A percentile compares a stretch with the other conserved stretches of the same genome.
Conservation (phyloP, 257 asterid genomes). For the Fraxinus excelsior region DNA sequence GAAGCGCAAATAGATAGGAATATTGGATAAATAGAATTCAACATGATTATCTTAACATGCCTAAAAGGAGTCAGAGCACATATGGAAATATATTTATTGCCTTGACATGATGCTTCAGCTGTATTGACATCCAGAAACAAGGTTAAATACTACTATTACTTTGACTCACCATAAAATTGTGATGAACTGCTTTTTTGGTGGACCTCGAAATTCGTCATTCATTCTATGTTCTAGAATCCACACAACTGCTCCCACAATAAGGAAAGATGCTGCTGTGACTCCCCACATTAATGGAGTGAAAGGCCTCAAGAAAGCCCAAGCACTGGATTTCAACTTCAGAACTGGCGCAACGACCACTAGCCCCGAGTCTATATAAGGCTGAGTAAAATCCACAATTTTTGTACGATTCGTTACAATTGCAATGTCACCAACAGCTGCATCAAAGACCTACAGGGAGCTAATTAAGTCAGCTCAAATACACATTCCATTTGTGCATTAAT, state of each 20-base stretch:
- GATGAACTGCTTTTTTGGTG: conserved; percentile 66
- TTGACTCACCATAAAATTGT: conserved; percentile 71
- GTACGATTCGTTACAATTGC: conserved; percentile 74
- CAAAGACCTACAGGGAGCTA: conserved; percentile 53
- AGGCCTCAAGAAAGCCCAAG: conserved; percentile 83
- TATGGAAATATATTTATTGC: neutral
- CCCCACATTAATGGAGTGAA: conserved; percentile 71
- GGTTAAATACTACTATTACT: neutral
- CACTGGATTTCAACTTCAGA: conserved; percentile 49
- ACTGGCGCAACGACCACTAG: conserved; percentile 68
- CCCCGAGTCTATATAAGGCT: conserved; percentile 83
- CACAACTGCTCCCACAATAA: conserved; percentile 61
- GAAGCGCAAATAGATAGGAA: neutral
- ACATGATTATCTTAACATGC: neutral
- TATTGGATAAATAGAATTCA: neutral
- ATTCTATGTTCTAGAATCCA: conserved; percentile 81
- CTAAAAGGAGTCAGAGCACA: neutral
- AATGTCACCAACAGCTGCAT: conserved; percentile 86
- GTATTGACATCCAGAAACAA: neutral
- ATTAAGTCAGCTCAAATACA: conserved; percentile 16
- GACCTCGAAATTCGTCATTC: conserved; percentile 84
- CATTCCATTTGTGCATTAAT: neutral
- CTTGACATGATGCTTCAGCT: neutral
- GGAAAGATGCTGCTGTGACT: conserved; percentile 61
- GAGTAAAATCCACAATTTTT: conserved; percentile 75